Evolutionary conservation across 495 filamentous ascomycete species (phyloP), one percentile per base, ranked within the genome.

Genomic region (Penicillium argentinense): DNA sequence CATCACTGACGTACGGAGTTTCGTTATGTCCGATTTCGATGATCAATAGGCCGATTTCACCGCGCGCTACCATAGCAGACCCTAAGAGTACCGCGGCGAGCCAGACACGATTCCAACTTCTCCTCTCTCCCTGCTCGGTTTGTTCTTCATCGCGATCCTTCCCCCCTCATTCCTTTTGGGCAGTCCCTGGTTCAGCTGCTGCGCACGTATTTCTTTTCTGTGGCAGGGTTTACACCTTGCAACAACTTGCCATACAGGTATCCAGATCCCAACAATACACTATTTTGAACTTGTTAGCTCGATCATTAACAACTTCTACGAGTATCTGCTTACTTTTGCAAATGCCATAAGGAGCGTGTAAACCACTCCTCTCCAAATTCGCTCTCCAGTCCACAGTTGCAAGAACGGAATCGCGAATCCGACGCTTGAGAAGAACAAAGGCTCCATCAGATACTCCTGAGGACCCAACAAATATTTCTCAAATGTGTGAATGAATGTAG

Each of bases 1-100:
- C 62, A 17, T 59, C 34, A 7, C 57, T 63, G 2, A 68, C 59
- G 26, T 60, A 66, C 8, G 51, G 45, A 1, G 64, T 65, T 26
- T 63, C 44, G 13, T 68, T 68, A 25, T 83, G 66, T 3, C 81
- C 85, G 11, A 88, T 64, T 8, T 86, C 79, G 12, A 85, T 81
- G 36, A 91, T 87, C 16, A 90, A 62, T 29, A 89, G 84, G 0
- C 86, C 86, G 25, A 91, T 89, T 56, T 92, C 88, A 9, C 87
- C 87, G 12, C 85, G 78, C 0, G 87, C 79, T 0, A 85, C 78
- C 86, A 91, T 91, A 0, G 84, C 77, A 22, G 64, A 64, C 4
- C 75, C 73, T 5, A 67, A 42, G 14, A 87, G 54, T 9, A 85
- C 74, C 0, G 67, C 61, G 1, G 78, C 70, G 3, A 80, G 78